Percentiles rank a stretch among this genome's conserved stretches.
Evolutionary conservation across 164 flowering plant genomes (phyloP).

Genomic region (Vitis cinerea): DNA sequence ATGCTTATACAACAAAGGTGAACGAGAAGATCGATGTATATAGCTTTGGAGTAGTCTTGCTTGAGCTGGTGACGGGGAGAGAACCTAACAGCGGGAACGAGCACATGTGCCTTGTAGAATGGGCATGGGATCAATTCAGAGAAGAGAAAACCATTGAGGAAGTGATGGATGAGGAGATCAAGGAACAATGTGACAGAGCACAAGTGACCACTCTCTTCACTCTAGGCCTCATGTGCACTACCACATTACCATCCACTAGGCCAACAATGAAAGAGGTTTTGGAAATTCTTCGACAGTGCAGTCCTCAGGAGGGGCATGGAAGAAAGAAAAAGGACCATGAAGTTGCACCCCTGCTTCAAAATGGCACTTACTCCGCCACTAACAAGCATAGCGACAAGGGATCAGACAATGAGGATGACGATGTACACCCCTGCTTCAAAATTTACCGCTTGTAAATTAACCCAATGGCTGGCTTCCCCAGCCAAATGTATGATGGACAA

Average conservation of each 20-base stretch:
- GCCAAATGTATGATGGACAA: too few species aligned
- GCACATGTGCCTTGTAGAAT: slow-evolving; percentile 56
- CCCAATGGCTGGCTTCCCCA: too few species aligned
- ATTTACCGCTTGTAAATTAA: background rate
- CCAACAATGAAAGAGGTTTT: slow-evolving; percentile 86
- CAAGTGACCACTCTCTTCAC: slow-evolving; percentile 58
- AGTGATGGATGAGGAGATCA: slow-evolving; percentile 51
- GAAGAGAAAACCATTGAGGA: slow-evolving; percentile 41
- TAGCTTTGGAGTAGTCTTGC: slow-evolving; percentile 88
- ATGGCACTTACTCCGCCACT: slow-evolving; percentile 17
- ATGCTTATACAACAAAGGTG: slow-evolving; percentile 61
- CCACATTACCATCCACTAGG: slow-evolving; percentile 44
- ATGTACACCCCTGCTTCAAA: background rate
- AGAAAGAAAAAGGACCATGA: slow-evolving; percentile 32
- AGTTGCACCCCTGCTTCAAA: slow-evolving; percentile 46
- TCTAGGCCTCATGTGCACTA: slow-evolving; percentile 75
- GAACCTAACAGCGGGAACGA: slow-evolving; percentile 58
- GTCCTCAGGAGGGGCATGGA: slow-evolving; percentile 11
- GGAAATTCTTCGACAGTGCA: slow-evolving; percentile 42
- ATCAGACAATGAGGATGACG: slow-evolving; percentile 20
- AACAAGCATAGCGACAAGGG: slow-evolving; percentile 27
- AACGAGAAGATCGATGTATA: slow-evolving; percentile 79
- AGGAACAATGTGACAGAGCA: slow-evolving; percentile 35
- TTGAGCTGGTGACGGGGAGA: slow-evolving; percentile 77
- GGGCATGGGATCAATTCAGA: slow-evolving; percentile 62